Conservation (phyloP, 2,329 filamentous ascomycete genomes). For the Colletotrichum tamarilloi region DNA sequence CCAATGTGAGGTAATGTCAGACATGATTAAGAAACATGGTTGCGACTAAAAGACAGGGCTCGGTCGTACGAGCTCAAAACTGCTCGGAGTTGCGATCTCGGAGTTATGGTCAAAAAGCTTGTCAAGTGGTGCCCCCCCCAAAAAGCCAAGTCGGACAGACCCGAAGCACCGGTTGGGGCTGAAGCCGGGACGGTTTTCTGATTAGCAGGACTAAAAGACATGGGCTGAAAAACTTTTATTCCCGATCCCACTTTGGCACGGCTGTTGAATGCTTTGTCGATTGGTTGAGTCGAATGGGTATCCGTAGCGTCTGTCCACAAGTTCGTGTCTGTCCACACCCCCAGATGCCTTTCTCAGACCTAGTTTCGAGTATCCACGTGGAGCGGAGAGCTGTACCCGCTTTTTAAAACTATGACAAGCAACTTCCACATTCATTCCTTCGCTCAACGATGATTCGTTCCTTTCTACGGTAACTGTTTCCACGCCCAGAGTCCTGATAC, state of each 20-base stretch:
- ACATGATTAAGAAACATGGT: not conserved
- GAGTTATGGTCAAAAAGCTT: not conserved
- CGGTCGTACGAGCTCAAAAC: not conserved
- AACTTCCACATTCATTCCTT: not conserved
- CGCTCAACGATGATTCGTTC: not conserved
- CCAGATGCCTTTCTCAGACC: no score
- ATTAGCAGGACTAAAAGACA: not conserved
- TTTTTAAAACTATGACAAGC: not conserved
- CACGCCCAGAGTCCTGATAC: not conserved
- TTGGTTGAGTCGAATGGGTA: not conserved
- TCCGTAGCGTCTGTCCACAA: no score
- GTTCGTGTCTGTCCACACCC: no score
- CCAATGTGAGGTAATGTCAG: not conserved
- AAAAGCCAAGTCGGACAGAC: not conserved
- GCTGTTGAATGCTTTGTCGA: not conserved
- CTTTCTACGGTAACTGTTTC: not conserved
- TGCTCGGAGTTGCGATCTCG: not conserved
- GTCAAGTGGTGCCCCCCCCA: not conserved
- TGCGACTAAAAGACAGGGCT: not conserved
- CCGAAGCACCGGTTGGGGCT: not conserved
- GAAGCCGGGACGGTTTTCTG: not conserved
- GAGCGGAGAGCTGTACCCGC: not conserved
- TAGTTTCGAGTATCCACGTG: not conserved
- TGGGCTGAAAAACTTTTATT: not conserved
- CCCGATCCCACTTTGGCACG: not conserved